Evolutionary conservation across 345 rosid species (phyloP), one percentile per base, ranked within the genome.

Genomic region (Laguncularia racemosa): DNA sequence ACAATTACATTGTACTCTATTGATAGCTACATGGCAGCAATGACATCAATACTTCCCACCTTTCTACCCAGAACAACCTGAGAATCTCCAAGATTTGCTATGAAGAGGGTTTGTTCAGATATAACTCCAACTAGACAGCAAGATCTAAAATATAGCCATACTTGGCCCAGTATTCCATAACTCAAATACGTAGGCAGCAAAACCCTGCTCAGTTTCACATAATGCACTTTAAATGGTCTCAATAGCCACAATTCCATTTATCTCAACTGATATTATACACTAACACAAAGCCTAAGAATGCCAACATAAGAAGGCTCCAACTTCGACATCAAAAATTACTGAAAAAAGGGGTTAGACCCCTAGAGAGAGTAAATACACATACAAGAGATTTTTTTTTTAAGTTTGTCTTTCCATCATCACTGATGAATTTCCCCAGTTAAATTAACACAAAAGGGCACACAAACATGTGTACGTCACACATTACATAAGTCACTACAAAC

Each of bases 101-200:
- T 80, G 21, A 88, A 86, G 53, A 92, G 89, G 1, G 96, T 88
- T 73, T 70, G 81, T 60, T 69, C 81, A 74, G 19, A 73, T 64
- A 88, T 88, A 50, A 84, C 88, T 59, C 96, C 96, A 72, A 92
- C 95, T 28, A 92, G 70, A 67, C 96, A 88, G 72, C 95, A 88
- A 12, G 95, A 60, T 28, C 96, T 95, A 52, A 81, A 76, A 19
- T 23, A 91, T 81, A 33, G 96, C 96, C 61, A 92, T 68, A 40
- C 72, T 70, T 13, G 96, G 93, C 28, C 54, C 67, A 23, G 71
- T 69, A 65, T 64, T 67, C 95, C 92, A 88, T 26, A 65, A 61
- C 69, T 84, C 86, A 0, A 96, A 81, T n/a, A 83, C 91, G 48
- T 79, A 71, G 43, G 86, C 66, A 44, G 86, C 83, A 44, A 92